A percentile compares a stretch with the other conserved stretches of the same genome.
Conservation (phyloP, 1,284 basidiomycete species). For the Ganoderma lingzhi region DNA sequence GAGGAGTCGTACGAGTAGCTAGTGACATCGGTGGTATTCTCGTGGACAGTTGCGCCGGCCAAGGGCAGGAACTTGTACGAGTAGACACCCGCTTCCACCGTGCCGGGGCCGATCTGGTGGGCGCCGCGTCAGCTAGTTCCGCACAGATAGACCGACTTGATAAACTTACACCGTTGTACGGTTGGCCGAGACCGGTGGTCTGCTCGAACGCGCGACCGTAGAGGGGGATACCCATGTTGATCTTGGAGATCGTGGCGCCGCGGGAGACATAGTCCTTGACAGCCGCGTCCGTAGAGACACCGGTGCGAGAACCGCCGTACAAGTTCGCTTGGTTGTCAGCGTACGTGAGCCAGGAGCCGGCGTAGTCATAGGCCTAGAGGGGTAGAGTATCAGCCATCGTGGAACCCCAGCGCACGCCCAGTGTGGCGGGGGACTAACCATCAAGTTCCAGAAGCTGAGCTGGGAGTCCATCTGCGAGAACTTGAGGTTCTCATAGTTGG, state of each 20-base stretch:
- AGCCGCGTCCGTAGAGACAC: constrained; percentile 76
- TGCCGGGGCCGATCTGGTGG: constrained; percentile 76
- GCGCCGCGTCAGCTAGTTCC: neutral
- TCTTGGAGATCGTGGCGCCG: constrained; percentile 79
- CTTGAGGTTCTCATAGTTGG: constrained; percentile 71
- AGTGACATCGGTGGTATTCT: constrained; percentile 79
- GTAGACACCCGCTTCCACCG: constrained; percentile 73
- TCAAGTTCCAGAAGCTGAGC: constrained; percentile 90
- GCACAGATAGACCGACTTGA: neutral
- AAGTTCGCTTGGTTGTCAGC: constrained; percentile 87
- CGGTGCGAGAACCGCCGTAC: constrained; percentile 69
- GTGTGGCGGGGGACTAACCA: constrained; percentile 57
- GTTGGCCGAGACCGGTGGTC: constrained; percentile 77
- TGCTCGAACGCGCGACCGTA: constrained; percentile 88
- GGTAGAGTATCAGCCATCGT: constrained; percentile 12
- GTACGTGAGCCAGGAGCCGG: constrained; percentile 73
- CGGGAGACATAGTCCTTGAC: constrained; percentile 69
- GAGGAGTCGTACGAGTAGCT: constrained; percentile 81
- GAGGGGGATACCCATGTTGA: constrained; percentile 87
- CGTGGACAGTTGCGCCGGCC: constrained; percentile 63
- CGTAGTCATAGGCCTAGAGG: constrained; percentile 77
- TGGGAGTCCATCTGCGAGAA: constrained; percentile 79
- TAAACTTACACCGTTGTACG: constrained; percentile 71
- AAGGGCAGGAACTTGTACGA: constrained; percentile 82
- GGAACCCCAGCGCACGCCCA: neutral